phyloP scores from a whole-genome alignment of 345 rosid genomes.

The Reutealis trisperma region DNA sequence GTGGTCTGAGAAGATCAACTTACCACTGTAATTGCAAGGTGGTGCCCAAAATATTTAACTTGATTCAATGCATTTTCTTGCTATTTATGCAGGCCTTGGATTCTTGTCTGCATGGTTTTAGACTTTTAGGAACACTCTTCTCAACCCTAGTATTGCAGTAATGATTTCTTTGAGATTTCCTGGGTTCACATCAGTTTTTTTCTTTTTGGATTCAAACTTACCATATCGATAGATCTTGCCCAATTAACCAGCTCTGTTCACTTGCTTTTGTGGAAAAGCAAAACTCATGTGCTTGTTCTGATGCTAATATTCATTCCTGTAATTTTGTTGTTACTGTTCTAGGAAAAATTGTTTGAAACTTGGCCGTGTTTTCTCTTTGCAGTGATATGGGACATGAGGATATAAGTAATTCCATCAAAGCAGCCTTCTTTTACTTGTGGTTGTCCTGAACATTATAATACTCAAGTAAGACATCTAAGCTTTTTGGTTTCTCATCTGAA shows the following conservation, averaged over 20 bases:
- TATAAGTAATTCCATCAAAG: not conserved
- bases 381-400: not conserved
- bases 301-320: not conserved
- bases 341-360: not conserved
- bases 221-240: not conserved
- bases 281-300: not conserved
- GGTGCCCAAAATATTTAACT: not conserved
- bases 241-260: not conserved
- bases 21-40: conserved; percentile 44
- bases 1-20: conserved; percentile 79
- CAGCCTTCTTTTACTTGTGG: conserved; percentile 1
- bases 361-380: not conserved
- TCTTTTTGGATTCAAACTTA: not conserved
- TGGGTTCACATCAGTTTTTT: too few relatives aligned
- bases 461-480: not conserved
- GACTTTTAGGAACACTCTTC: not conserved
- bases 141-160: not conserved
- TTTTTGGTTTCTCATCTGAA: not conserved
- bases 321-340: not conserved
- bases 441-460: conserved; percentile 5
- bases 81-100: not conserved
- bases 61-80: not conserved
- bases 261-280: not conserved
- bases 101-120: not conserved
- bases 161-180: not conserved